Percentiles rank a stretch among this genome's conserved stretches.
These are phyloP conservation scores for Hypoxylon fuscum DNA, from an alignment of 495 filamentous ascomycete genomes.

Conservation along the genomic window DNA sequence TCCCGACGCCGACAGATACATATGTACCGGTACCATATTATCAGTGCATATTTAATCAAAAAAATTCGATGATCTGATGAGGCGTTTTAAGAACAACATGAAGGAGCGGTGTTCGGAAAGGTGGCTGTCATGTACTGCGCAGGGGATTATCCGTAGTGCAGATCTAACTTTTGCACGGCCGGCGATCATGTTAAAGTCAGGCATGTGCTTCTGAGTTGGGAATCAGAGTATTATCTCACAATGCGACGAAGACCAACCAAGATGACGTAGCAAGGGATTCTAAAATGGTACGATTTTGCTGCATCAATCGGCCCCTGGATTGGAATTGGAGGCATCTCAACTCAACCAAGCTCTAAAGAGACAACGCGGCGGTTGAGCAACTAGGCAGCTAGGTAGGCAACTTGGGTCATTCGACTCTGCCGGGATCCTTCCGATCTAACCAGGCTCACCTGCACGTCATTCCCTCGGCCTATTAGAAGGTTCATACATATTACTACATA, in stretches of 20 bases:
- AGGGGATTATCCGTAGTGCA: slow-evolving; percentile 25
- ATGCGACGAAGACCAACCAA: slow-evolving; percentile 22
- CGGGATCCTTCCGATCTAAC: slow-evolving; percentile 42
- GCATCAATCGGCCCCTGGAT: slow-evolving; percentile 19
- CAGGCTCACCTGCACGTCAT: slow-evolving; percentile 39
- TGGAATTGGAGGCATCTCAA: slow-evolving; percentile 25
- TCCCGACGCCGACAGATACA: slow-evolving; percentile 23
- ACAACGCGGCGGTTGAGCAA: slow-evolving; percentile 16
- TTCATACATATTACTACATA: slow-evolving; percentile 32
- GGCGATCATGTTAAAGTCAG: slow-evolving; percentile 27
- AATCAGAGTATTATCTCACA: slow-evolving; percentile 27
- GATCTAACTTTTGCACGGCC: slow-evolving; percentile 14
- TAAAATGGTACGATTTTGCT: slow-evolving; percentile 37
- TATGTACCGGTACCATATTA: neutral
- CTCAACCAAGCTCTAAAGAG: slow-evolving; percentile 14
- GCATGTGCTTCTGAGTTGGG: slow-evolving; percentile 27
- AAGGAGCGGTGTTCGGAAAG: slow-evolving; percentile 11
- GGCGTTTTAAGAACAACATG: slow-evolving; percentile 11
- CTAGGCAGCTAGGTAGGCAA: slow-evolving; percentile 23
- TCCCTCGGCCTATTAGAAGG: slow-evolving; percentile 26
- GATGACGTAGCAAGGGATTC: slow-evolving; percentile 31
- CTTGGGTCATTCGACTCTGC: slow-evolving; percentile 31
- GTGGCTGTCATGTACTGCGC: slow-evolving; percentile 9
- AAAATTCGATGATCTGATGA: slow-evolving; percentile 21
- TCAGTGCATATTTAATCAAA: neutral